A percentile compares a stretch with the other conserved stretches of the same genome.
phyloP scores from a whole-genome alignment of 208 protist genomes.

The Naegleria lovaniensis region DNA sequence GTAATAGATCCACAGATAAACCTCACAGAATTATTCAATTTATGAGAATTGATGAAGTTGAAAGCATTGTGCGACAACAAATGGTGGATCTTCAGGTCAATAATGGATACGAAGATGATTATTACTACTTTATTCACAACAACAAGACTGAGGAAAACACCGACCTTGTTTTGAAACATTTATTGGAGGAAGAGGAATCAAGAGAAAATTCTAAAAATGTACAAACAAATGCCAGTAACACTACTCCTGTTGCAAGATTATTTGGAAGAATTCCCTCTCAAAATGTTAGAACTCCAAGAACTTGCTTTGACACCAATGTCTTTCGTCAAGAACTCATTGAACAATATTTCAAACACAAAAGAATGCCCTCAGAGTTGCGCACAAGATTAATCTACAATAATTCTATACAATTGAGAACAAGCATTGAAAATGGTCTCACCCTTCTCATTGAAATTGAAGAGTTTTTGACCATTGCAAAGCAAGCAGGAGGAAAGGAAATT shows the following conservation, averaged over 20 bases:
- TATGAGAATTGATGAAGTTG: constrained; percentile 1
- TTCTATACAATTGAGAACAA: neutral
- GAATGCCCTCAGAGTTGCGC: neutral
- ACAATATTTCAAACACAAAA: neutral
- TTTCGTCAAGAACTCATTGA: neutral
- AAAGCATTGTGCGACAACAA: neutral
- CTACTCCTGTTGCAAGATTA: neutral
- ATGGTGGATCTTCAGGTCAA: constrained; percentile 2
- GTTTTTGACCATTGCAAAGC: neutral
- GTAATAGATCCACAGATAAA: neutral
- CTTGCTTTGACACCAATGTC: neutral
- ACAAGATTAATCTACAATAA: neutral
- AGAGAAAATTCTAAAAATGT: neutral
- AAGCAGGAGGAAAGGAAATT: neutral
- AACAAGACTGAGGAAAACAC: neutral
- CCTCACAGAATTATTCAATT: neutral
- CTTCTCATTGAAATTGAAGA: constrained; percentile 21
- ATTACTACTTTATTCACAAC: neutral
- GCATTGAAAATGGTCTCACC: constrained; percentile 11
- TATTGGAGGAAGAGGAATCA: neutral
- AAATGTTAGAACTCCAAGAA: constrained; percentile 15
- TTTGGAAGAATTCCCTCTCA: constrained; percentile 21
- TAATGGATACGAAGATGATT: neutral
- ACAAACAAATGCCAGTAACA: neutral
- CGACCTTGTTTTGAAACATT: neutral